A percentile compares a stretch with the other conserved stretches of the same genome.
Conservation (phyloP, 352 stramenopile species). For the Nothophytophthora sp. region DNA sequence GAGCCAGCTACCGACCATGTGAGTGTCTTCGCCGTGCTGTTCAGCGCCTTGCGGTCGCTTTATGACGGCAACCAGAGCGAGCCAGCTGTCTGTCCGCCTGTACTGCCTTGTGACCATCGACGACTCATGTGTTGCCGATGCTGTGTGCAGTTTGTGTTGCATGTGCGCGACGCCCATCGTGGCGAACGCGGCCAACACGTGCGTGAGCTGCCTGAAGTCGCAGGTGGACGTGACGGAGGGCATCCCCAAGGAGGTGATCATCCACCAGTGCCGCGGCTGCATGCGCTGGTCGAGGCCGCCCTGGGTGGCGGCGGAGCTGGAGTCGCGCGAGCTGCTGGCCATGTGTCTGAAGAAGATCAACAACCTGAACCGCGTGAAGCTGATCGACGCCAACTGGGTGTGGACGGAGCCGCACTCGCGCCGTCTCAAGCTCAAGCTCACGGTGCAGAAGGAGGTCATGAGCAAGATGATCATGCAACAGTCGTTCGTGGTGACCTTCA, state of each 20-base stretch:
- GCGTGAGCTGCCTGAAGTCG: slow-evolving; percentile 57
- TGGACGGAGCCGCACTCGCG: slow-evolving; percentile 87
- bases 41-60: too few relatives aligned
- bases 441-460: slow-evolving; percentile 69
- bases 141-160: slow-evolving; percentile 41
- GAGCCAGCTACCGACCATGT: slow-evolving; percentile 79
- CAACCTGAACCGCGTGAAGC: slow-evolving; percentile 63
- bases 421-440: slow-evolving; percentile 74
- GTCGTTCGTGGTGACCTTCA: slow-evolving; percentile 62
- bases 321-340: slow-evolving; percentile 77
- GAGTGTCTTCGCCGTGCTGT: slow-evolving; percentile 9
- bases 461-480: slow-evolving; percentile 75
- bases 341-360: slow-evolving; percentile 77
- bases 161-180: slow-evolving; percentile 71
- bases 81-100: too few relatives aligned
- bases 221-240: slow-evolving; percentile 76
- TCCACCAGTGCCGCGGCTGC: slow-evolving; percentile 70
- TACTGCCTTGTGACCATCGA: too few relatives aligned
- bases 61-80: too few relatives aligned
- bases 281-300: slow-evolving; percentile 58
- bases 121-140: too few relatives aligned
- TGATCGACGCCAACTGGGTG: slow-evolving; percentile 78
- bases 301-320: slow-evolving; percentile 57
- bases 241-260: slow-evolving; percentile 47
- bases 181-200: slow-evolving; percentile 83